A percentile compares a stretch with the other conserved stretches of the same genome.
These are phyloP conservation scores for Saxophila tyrrhenica DNA, from an alignment of 495 filamentous ascomycete genomes.

Conservation along the genomic window DNA sequence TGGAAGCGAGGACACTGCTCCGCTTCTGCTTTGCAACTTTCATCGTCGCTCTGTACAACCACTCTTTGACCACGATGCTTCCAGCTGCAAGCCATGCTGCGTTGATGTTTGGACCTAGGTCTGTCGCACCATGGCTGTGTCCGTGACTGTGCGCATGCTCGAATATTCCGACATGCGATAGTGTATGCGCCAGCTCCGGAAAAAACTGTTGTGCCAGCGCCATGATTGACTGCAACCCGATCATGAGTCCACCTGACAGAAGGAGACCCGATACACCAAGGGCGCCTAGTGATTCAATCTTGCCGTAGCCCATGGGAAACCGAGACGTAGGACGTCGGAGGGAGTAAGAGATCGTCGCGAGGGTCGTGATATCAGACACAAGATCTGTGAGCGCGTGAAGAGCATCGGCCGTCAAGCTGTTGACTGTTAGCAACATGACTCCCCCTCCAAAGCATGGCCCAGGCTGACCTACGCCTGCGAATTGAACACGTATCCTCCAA, in stretches of 20 bases:
- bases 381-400: conserved; percentile 92
- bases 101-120: conserved; percentile 67
- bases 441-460: background rate
- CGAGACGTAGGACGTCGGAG: conserved; percentile 65
- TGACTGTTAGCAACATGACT: background rate
- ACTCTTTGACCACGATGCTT: conserved; percentile 87
- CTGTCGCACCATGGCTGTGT: conserved; percentile 44
- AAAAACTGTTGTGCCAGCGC: conserved; percentile 72
- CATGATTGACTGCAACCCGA: conserved; percentile 69
- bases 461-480: conserved; percentile 46
- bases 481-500: conserved; percentile 87
- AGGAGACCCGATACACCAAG: conserved; percentile 85
- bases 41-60: conserved; percentile 95
- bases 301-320: conserved; percentile 88
- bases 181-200: conserved; percentile 52
- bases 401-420: conserved; percentile 72
- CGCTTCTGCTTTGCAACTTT: conserved; percentile 92
- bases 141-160: conserved; percentile 54
- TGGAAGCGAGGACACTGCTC: conserved; percentile 91
- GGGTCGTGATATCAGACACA: conserved; percentile 84
- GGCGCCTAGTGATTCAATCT: conserved; percentile 90
- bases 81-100: conserved; percentile 92
- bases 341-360: conserved; percentile 87
- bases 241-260: conserved; percentile 75
- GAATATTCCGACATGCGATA: conserved; percentile 49